Evolutionary conservation across 2,329 filamentous ascomycete genomes (phyloP), one percentile per base, ranked within the genome.

Genomic region (Colletotrichum siamense): DNA sequence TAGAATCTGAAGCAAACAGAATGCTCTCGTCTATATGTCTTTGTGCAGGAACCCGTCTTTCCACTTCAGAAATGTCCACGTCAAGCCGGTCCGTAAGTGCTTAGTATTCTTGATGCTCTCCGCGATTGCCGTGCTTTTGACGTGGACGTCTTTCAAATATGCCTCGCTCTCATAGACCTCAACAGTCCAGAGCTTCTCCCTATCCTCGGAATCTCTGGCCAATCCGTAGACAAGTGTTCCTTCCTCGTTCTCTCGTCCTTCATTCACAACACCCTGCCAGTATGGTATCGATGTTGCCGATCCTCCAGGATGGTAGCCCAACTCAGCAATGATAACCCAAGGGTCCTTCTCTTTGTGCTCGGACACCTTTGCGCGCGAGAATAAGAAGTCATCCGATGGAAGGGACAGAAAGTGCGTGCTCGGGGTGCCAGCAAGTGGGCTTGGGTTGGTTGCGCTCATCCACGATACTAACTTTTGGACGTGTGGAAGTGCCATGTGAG

Each of bases 1-100:
- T 8, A 0, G 7, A 2, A 2, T 13, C n/a, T 52, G 2, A 52
- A 52, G n/a, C 10, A 22, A 22, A 13, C 1, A 22, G 1, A 22
- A 52, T 52, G 0, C 10, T 1, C 44, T 13, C 6, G 2, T 52
- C 44, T 52, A 52, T 7, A 4, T n/a, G 7, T 62, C 16, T 32
- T 62, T 62, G 9, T 62, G 59, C 30, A 62, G 28, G 3, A 62
- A 62, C 30, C 59, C 59, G 18, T n/a, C 18, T 13, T 6, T 18
- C 59, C 59, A 34, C 1, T 9, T 24, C 18, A 62, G 26, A 8
- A 62, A 62, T 5, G 30, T 62, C 59, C 59, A 62, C 8, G 30
- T 30, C 59, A 62, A 32, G 10, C 59, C 59, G 4, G 59, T 62
- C 59, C 59, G 28, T 4, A 62, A 15, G 30, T 62, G 59, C 59